phyloP scores from a whole-genome alignment of 345 rosid genomes.

The Acer yangbiense region DNA sequence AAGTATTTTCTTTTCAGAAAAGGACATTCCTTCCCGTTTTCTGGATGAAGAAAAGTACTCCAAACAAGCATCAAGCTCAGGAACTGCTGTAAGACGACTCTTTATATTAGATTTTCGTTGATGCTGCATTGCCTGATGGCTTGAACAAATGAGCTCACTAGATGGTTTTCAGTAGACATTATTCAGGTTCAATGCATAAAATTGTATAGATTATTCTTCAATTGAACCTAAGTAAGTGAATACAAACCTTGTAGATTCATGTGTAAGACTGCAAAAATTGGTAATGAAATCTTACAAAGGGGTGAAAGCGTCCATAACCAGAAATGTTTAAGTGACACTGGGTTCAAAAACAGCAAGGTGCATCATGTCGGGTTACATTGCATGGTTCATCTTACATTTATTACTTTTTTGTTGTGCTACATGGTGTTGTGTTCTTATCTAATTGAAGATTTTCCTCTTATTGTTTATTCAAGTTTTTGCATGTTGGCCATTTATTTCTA shows the following conservation, averaged over 20 bases:
- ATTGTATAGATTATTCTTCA: not conserved
- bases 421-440: not conserved
- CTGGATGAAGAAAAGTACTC: slow-evolving; percentile 73
- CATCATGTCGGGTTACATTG: not conserved
- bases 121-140: not conserved
- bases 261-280: not conserved
- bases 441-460: not conserved
- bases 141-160: not conserved
- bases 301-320: not conserved
- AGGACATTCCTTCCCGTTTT: slow-evolving; percentile 81
- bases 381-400: too few relatives aligned
- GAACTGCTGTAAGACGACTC: slow-evolving; percentile 52
- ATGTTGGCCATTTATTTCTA: not conserved
- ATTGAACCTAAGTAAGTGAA: not conserved
- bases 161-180: not conserved
- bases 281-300: too few relatives aligned
- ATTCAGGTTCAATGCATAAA: not conserved
- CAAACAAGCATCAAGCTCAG: slow-evolving; percentile 89
- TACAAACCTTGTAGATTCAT: not conserved
- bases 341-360: not conserved
- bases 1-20: slow-evolving; percentile 56
- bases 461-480: not conserved
- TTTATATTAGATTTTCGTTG: not conserved
- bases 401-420: not conserved
- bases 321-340: not conserved